Base-by-base conservation (phyloP, 495 filamentous ascomycete genomes). In the Hypoxylon cercidicola region DNA sequence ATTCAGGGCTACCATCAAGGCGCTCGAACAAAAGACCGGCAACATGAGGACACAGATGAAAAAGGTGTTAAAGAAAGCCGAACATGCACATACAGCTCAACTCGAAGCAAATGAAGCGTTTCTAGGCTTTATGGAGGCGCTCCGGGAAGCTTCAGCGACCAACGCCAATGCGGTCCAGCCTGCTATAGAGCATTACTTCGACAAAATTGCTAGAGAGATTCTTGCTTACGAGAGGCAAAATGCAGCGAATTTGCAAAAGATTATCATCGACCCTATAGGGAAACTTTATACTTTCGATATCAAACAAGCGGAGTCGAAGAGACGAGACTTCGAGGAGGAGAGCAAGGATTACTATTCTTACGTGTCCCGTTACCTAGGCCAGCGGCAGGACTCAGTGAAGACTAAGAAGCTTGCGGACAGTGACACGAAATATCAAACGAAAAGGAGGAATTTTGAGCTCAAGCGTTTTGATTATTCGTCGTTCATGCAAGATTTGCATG, bases 391-490 rank as follows among this genome's bases (percentile, higher is more conserved):
- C 75, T 95, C 95, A 9, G 79, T 96, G 50, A 99, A 99, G 77
- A 92, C 96, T 73, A 98, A 99, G 82, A 97, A 96, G 78, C 89
- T 93, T 52, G 88, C 83, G 13, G 92, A 99, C 65, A 97, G 92
- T 71, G 95, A 99, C 70, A 88, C 89, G 18, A 99, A 99, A 68
- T 99, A 99, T 74, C 94, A 99, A 74, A 87, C 84, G 1, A 97
- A 97, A 73, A 88, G 94, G 50, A 89, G 90, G 35, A 96, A 91
- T 60, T 99, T 97, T 66, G 95, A 99, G 77, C 80, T 99, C 37
- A 97, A 93, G 77, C 89, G 96, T 9, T 99, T 99, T 60, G 95
- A 99, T 77, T 99, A 99, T 75, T 97, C 93, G 15, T 96, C 93
- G 10, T 99, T 98, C 73, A 97, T 99, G 93, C 93, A 97, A 61